A percentile compares a stretch with the other conserved stretches of the same genome.
Conservation (phyloP, 257 asterid genomes). For the Solanum tacnaense region DNA sequence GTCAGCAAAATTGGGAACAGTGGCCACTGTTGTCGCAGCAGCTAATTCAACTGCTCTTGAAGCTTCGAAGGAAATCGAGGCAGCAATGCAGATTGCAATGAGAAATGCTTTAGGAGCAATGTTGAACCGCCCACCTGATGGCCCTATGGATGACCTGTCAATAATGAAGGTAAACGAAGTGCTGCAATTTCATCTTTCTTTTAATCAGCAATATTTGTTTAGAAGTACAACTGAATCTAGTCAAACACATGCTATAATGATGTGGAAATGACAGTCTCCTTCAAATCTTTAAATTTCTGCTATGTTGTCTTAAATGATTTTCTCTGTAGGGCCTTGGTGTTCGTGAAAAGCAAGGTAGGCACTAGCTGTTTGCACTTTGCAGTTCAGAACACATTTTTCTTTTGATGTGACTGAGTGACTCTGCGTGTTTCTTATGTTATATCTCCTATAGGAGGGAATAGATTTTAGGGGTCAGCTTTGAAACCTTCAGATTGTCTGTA, state of each 20-base stretch:
- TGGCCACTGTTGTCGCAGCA: slow-evolving; percentile 97
- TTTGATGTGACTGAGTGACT: background rate
- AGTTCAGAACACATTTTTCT: background rate
- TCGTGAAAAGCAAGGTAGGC: background rate
- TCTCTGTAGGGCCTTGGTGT: background rate
- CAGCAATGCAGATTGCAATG: slow-evolving; percentile 93
- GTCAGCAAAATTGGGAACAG: slow-evolving; percentile 82
- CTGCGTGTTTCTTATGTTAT: background rate
- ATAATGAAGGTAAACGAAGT: slow-evolving; percentile 70
- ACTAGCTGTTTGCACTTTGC: background rate
- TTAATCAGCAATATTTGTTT: background rate
- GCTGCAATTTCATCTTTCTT: background rate
- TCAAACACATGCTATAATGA: background rate
- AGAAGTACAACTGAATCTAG: background rate
- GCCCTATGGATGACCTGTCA: slow-evolving; percentile 89
- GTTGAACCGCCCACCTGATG: slow-evolving; percentile 58
- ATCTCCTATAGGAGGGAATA: background rate
- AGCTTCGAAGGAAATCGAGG: slow-evolving; percentile 95
- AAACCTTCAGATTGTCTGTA: background rate
- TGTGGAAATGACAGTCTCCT: background rate
- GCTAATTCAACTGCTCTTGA: slow-evolving; percentile 94
- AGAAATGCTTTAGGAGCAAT: slow-evolving; percentile 84
- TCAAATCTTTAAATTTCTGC: background rate
- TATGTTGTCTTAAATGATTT: background rate
- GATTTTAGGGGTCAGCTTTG: background rate